A percentile compares a stretch with the other conserved stretches of the same genome.
phyloP scores from a whole-genome alignment of 805 yeast species.

The Yarrowia deformans region DNA sequence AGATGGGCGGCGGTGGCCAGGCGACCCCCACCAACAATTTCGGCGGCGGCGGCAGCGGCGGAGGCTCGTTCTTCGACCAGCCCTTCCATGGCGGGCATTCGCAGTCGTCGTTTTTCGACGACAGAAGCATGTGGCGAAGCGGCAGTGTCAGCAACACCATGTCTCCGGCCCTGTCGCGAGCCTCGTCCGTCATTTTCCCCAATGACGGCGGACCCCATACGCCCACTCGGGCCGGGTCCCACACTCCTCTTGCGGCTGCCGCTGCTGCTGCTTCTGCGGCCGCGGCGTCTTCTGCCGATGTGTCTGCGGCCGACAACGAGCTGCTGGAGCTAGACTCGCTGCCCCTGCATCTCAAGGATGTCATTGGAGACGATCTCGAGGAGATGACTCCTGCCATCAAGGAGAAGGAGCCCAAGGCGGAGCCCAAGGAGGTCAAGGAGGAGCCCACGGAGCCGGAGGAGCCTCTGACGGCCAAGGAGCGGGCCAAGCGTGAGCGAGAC shows the following conservation, averaged over 20 bases:
- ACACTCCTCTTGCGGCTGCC: conserved; percentile 16
- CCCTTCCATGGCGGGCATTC: conserved; percentile 28
- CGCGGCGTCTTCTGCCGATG: neutral
- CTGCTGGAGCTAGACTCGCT: conserved; percentile 22
- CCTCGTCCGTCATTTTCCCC: conserved; percentile 35
- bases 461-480: conserved; percentile 14
- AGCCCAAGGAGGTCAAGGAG: neutral
- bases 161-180: conserved; percentile 32
- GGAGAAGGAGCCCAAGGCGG: conserved; percentile 2
- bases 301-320: conserved; percentile 5
- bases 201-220: conserved; percentile 24
- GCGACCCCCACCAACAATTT: conserved; percentile 26
- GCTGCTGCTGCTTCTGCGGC: neutral
- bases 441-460: neutral
- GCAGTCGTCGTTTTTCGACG: conserved; percentile 38
- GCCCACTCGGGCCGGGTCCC: conserved; percentile 31
- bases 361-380: conserved; percentile 28
- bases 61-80: conserved; percentile 32
- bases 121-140: conserved; percentile 33
- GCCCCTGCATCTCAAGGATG: conserved; percentile 36
- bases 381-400: neutral
- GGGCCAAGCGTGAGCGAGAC: conserved; percentile 27
- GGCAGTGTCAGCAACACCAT: conserved; percentile 27
- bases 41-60: conserved; percentile 2
- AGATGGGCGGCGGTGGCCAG: conserved; percentile 34